Evolutionary conservation across 2,329 filamentous ascomycete species (phyloP).

Genomic region (Scytalidium sp.): DNA sequence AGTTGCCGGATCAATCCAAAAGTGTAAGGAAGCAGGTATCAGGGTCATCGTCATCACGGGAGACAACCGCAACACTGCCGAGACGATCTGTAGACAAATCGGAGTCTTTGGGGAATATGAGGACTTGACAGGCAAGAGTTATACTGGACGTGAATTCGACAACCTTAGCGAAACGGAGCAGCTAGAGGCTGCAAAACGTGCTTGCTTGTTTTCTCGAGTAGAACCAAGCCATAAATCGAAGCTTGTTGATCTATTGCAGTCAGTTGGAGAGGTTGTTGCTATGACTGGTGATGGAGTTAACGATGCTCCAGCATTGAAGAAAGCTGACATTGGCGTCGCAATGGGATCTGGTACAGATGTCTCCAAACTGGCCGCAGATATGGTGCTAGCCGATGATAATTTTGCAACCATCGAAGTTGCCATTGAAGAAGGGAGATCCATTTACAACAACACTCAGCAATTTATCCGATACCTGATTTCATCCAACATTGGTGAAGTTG

Average conservation of each 20-base stretch:
- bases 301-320: constrained; percentile 95
- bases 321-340: constrained; percentile 96
- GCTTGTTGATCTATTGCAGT: constrained; percentile 93
- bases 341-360: constrained; percentile 99
- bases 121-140: constrained; percentile 87
- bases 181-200: constrained; percentile 77
- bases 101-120: constrained; percentile 84
- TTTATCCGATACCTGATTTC: constrained; percentile 99
- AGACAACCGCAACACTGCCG: constrained; percentile 95
- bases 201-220: constrained; percentile 92
- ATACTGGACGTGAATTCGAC: constrained; percentile 93
- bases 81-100: constrained; percentile 96
- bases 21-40: constrained; percentile 91
- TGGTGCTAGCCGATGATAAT: constrained; percentile 98
- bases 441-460: constrained; percentile 99
- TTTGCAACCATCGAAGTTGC: constrained; percentile 96
- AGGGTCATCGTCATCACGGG: constrained; percentile 97
- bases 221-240: constrained; percentile 97
- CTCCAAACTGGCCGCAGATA: constrained; percentile 92
- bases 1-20: constrained; percentile 78
- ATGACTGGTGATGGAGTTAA: constrained; percentile 99
- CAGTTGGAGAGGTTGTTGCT: constrained; percentile 88
- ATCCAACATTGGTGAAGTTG: constrained; percentile 98
- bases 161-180: constrained; percentile 75
- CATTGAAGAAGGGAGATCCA: constrained; percentile 94